Conservation (phyloP, 768 basidiomycete species). For the Tulasnella sp. region DNA sequence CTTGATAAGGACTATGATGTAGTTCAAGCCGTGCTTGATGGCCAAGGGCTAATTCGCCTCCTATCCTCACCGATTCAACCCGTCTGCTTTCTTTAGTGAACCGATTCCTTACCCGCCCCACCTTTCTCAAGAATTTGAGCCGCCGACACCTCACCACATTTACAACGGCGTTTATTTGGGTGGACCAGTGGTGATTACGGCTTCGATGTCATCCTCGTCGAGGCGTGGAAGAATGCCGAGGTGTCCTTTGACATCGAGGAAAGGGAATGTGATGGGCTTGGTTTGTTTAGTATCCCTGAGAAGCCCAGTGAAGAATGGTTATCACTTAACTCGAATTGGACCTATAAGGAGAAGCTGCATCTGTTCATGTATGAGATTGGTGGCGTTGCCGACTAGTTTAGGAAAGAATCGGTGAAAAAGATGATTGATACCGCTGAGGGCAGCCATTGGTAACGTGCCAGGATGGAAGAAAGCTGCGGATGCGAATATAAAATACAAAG, state of each 20-base stretch:
- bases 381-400: conserved; percentile 73
- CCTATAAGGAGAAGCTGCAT: conserved; percentile 70
- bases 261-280: conserved; percentile 48
- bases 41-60: conserved; percentile 91
- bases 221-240: conserved; percentile 53
- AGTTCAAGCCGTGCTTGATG: conserved; percentile 96
- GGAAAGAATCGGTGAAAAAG: conserved; percentile 98
- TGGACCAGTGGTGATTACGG: conserved; percentile 57
- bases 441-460: conserved; percentile 23
- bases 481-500: too few species aligned
- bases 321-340: conserved; percentile 54
- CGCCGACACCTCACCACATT: conserved; percentile 67
- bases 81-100: too few species aligned
- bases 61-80: too few species aligned
- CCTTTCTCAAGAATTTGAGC: conserved; percentile 96
- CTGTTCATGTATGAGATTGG: conserved; percentile 70
- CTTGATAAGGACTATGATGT: conserved; percentile 89
- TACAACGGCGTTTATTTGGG: conserved; percentile 63
- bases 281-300: not conserved
- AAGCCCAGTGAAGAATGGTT: not conserved
- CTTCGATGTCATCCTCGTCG: conserved; percentile 70
- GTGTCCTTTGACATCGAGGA: conserved; percentile 54
- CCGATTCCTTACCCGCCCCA: too few species aligned
- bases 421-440: conserved; percentile 96
- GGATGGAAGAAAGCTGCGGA: not conserved